Evolutionary conservation across 768 basidiomycete species (phyloP).

Genomic region (Boletus subparvulus): DNA sequence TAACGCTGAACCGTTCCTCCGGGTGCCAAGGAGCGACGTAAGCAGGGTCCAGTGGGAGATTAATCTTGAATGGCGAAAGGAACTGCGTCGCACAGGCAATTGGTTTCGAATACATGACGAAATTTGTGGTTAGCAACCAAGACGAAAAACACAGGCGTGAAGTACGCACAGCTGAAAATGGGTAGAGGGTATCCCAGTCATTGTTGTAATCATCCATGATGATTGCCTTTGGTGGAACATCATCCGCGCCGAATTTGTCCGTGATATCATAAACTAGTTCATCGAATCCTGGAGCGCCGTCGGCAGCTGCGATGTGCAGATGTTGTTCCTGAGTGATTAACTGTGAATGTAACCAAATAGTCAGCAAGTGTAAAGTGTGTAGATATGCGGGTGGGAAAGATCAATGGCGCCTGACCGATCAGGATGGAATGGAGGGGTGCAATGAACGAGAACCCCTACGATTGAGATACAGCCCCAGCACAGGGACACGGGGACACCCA

Average conservation of each 20-base stretch:
- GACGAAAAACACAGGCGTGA: neutral
- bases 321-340: constrained; percentile 69
- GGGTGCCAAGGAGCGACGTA: constrained; percentile 53
- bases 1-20: constrained; percentile 49
- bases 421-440: too few species aligned
- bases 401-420: neutral
- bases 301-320: constrained; percentile 79
- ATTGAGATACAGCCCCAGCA: too few species aligned
- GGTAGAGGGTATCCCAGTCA: constrained; percentile 88
- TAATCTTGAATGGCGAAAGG: constrained; percentile 79
- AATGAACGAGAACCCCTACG: too few species aligned
- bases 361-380: constrained; percentile 1
- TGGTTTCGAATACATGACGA: neutral
- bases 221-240: constrained; percentile 42
- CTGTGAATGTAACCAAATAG: constrained; percentile 36
- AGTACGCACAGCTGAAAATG: constrained; percentile 65
- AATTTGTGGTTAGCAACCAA: neutral
- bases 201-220: constrained; percentile 73
- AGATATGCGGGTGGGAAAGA: neutral
- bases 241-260: constrained; percentile 51
- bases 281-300: constrained; percentile 76
- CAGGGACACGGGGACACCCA: neutral
- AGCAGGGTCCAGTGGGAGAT: constrained; percentile 48
- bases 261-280: constrained; percentile 62
- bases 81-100: constrained; percentile 47